Evolutionary conservation across 2,329 filamentous ascomycete genomes (phyloP), one percentile per base, ranked within the genome.

Genomic region (Diaporthe velutina): DNA sequence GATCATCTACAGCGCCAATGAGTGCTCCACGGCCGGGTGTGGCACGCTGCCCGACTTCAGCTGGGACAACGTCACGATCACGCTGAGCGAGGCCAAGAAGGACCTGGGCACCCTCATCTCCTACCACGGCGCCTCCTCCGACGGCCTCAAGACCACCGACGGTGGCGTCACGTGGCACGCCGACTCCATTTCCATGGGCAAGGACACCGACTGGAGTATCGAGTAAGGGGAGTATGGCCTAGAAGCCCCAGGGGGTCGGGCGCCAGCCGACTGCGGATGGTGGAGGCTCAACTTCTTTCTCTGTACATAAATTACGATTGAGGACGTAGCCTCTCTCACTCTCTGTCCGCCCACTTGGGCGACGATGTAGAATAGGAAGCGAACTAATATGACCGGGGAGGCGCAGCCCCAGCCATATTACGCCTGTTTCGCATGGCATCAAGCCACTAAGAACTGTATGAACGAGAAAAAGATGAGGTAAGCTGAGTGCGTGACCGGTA

Each of bases 1-100:
- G n/a, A 67, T 76, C 48, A 68, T 75, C 57, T 73, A 76, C 66
- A 70, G 70, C 30, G 73, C 67, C 55, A 71, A 74, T n/a, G 73
- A 74, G 60, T 74, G 73, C 48, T 71, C 67, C 67, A 42, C 50
- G 22, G 13, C 15, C 71, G 68, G 45, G 1, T 75, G 74, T 60
- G 75, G 75, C 19, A 77, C 75, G 7, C 74, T 77, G 33, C 30
- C 54, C 28, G 66, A 67, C 17, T 76, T 71, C 54, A 61, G 73
- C 61, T 75, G 73, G 73, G 38, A 57, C 22, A 58, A 75, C 17
- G 50, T 75, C 30, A 73, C 57, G n/a, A 38, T 75, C 15, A 52
- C 38, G 13, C 48, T 76, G n/a, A 73, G 61, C 70, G 64, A 68
- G 54, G 75, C 73, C n/a, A 71, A 73, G 45, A 57, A 52, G 10